Evolutionary conservation across 768 basidiomycete genomes (phyloP).

Genomic region (Suillus americanus): DNA sequence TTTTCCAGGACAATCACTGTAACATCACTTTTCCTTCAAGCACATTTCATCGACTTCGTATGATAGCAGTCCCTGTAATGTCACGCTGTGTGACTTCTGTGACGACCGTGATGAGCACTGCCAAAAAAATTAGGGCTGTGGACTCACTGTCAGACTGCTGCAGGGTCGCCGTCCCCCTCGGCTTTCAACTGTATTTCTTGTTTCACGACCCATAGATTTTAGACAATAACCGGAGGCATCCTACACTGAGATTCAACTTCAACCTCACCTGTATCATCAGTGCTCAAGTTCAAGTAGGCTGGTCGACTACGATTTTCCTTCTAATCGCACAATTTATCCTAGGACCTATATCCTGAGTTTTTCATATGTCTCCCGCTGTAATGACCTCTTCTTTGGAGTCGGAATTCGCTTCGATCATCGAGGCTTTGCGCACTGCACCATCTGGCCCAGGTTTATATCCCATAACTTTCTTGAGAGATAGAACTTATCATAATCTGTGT

Average conservation of each 20-base stretch:
- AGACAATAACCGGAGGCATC: neutral
- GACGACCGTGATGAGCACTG: neutral
- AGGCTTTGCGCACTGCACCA: conserved; percentile 55
- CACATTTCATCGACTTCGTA: neutral
- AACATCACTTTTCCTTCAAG: conserved; percentile 4
- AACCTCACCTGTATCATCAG: conserved; percentile 19
- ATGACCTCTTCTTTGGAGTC: conserved; percentile 43
- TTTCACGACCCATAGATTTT: conserved; percentile 3
- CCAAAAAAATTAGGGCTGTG: neutral
- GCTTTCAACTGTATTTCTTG: neutral
- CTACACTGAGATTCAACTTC: neutral
- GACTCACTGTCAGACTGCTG: neutral
- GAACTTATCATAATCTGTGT: conserved; percentile 12
- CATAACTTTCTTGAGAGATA: conserved; percentile 3
- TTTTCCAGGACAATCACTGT: conserved; percentile 5
- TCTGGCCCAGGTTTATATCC: conserved; percentile 54
- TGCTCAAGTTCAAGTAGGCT: neutral
- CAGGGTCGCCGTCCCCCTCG: neutral
- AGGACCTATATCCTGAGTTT: conserved; percentile 10
- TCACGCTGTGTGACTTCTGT: neutral
- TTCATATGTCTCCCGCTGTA: conserved; percentile 54
- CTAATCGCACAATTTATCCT: conserved; percentile 5
- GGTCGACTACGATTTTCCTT: conserved; percentile 1
- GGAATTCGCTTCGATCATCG: conserved; percentile 42
- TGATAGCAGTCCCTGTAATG: neutral